Conservation (phyloP, 2,329 filamentous ascomycete genomes). For the Fusarium fujikuroi region DNA sequence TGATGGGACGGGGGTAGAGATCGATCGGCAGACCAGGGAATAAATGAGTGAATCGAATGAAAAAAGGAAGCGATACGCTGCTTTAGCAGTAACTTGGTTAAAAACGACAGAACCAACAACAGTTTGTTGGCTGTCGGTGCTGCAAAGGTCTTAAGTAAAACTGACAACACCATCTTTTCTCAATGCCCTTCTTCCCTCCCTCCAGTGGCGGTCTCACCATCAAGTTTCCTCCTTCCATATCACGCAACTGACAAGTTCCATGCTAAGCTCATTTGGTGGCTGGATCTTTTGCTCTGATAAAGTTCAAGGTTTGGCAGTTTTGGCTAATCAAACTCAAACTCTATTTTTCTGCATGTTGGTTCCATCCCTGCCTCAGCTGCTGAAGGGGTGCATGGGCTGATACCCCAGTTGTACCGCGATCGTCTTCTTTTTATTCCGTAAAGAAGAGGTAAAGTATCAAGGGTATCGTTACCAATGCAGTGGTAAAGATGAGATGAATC, state of each 20-base stretch:
- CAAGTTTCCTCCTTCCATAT: slow-evolving; percentile 2
- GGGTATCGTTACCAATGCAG: background rate
- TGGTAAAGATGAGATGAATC: background rate
- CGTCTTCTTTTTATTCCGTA: background rate
- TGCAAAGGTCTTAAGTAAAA: background rate
- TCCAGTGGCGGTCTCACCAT: background rate
- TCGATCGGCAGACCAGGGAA: background rate
- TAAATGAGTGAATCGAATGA: background rate
- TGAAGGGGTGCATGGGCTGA: background rate
- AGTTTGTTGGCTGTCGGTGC: background rate
- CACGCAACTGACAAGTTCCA: background rate
- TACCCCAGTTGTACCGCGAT: background rate
- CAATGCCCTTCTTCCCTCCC: background rate
- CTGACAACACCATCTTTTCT: background rate
- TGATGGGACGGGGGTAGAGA: background rate
- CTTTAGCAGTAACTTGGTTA: no score
- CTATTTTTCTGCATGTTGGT: background rate
- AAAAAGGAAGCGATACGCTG: background rate
- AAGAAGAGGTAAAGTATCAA: background rate
- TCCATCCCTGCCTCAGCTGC: background rate
- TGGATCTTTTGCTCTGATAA: background rate
- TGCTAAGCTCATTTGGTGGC: background rate
- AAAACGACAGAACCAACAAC: background rate
- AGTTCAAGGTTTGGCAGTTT: background rate
- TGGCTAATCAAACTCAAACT: slow-evolving; percentile 3